Evolutionary conservation across 1,284 basidiomycete species (phyloP), one percentile per base, ranked within the genome.

Genomic region (Trichosporon sp.): DNA sequence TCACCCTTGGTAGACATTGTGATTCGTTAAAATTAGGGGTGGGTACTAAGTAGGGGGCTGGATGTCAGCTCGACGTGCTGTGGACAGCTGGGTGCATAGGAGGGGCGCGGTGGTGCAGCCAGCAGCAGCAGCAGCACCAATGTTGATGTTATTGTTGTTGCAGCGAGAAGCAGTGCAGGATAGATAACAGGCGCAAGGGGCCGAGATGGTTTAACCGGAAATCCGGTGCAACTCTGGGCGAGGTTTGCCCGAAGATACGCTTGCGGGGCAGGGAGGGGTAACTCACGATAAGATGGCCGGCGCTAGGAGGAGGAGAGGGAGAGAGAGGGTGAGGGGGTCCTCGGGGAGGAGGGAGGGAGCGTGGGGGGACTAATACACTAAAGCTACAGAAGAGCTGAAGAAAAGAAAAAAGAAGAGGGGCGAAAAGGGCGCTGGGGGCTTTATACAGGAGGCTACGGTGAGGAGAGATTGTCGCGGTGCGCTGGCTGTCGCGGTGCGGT

Each of bases 1-100:
- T 80, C 75, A 82, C 81, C 79, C 75, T 82, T 83, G 75, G 82
- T 81, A 72, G 82, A 83, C 82, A 83, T 83, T 74, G 64, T 72
- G 58, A 27, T 53, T 64, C 18, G 53, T 31, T 38, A 32, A 62
- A 53, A 62, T 70, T 66, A 66, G 56, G 58, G 42, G 62, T 32
- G 13, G 65, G 42, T 47, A 65, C 58, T 69, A 56, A 44, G 64
- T 70, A 32, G 60, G 62, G 60, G 65, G 65, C 27, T 12, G 38
- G 23, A 8, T n/a, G 67, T 68, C 64, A 65, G 67, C 29, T 35
- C 25, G 15, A 21, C 27, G 32, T 31, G 15, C 58, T 23, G 18
- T n/a, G 34, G 35, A 25, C 12, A n/a, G 13, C 42, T 13, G 7
- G 8, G 25, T 29, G 38, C 21, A 25, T 47, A 3, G 51, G 35